Conservation (phyloP, 495 filamentous ascomycete species). For the Cercophora newfieldiana region DNA sequence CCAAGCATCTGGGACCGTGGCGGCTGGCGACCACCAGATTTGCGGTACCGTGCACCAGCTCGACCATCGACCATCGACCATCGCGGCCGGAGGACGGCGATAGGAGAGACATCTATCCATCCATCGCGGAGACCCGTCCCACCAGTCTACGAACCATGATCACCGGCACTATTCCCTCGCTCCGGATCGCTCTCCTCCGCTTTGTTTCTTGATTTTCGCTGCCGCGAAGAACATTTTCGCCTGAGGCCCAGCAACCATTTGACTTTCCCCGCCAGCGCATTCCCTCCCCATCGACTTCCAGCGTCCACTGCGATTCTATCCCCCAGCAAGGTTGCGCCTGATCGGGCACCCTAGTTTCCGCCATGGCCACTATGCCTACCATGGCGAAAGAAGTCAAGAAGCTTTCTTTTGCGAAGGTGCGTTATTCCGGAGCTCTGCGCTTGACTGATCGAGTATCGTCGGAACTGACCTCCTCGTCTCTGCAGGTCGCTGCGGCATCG, state of each 20-base stretch:
- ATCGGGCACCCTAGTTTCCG: constrained; percentile 9
- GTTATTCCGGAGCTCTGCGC: constrained; percentile 16
- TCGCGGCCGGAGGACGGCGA: constrained; percentile 8
- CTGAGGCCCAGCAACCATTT: not conserved
- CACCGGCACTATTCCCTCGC: constrained; percentile 48
- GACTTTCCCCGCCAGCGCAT: constrained; percentile 1
- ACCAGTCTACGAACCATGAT: constrained; percentile 44
- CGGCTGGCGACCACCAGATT: constrained; percentile 7
- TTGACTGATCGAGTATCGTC: not conserved
- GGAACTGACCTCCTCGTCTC: constrained; percentile 17
- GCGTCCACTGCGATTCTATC: not conserved
- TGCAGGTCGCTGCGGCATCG: constrained; percentile 52
- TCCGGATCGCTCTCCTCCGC: constrained; percentile 49
- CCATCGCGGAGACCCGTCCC: constrained; percentile 2
- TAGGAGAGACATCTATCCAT: constrained; percentile 7
- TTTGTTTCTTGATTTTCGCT: constrained; percentile 47
- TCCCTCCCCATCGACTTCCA: not conserved
- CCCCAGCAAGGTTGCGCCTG: not conserved
- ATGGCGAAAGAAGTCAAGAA: constrained; percentile 50
- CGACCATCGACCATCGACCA: too few species aligned
- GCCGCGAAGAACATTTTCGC: constrained; percentile 16
- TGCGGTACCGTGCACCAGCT: constrained; percentile 18
- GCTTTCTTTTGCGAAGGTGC: constrained; percentile 61
- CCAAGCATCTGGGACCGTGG: constrained; percentile 21
- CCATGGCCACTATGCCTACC: constrained; percentile 34